Evolutionary conservation across 257 asterid genomes (phyloP).

Genomic region (Solanum pennellii): DNA sequence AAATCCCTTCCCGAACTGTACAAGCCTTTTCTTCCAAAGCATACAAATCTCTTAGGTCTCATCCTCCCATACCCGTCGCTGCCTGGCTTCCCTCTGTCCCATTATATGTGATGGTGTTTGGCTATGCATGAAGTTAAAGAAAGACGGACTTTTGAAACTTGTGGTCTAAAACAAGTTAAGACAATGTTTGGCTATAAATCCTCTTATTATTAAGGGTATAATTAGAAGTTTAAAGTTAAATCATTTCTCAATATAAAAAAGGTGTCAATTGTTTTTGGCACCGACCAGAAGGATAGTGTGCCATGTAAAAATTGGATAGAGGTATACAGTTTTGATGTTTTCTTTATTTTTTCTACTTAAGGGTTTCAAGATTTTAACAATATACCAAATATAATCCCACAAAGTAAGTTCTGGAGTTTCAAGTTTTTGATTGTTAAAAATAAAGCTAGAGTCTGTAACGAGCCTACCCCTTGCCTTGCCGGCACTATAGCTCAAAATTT

Average conservation of each 20-base stretch:
- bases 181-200: not conserved
- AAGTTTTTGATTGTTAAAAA: not conserved
- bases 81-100: not conserved
- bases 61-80: not conserved
- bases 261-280: not conserved
- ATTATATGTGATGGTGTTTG: not conserved
- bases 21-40: not conserved
- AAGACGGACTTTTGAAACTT: not conserved
- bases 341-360: not conserved
- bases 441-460: not conserved
- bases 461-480: not conserved
- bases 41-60: not conserved
- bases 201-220: not conserved
- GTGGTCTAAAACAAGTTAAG: not conserved
- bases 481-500: not conserved
- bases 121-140: not conserved
- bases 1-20: not conserved
- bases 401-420: not conserved
- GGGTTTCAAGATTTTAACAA: not conserved
- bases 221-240: not conserved
- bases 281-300: not conserved
- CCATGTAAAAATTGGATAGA: not conserved
- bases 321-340: not conserved
- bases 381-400: not conserved
- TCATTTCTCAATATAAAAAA: not conserved